Conservation (phyloP, 1,139 yeast genomes). For the Suhomyces wounanorum region DNA sequence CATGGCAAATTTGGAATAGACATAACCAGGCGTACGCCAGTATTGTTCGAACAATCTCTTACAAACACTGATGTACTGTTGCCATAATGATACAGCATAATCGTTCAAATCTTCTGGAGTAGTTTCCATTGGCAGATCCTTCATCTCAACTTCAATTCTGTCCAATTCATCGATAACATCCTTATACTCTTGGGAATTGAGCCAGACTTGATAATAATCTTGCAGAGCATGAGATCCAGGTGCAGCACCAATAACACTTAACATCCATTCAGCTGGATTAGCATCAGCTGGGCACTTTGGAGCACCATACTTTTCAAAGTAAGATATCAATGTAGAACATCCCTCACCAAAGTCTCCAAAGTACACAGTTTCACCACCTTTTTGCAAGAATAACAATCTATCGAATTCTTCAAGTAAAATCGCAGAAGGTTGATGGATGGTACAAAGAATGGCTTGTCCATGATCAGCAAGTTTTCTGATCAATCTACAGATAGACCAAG, state of each 20-base stretch:
- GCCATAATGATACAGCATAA: slow-evolving; percentile 48
- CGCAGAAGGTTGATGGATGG: slow-evolving; percentile 48
- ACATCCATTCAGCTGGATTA: slow-evolving; percentile 60
- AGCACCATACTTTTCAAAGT: slow-evolving; percentile 59
- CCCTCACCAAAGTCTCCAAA: slow-evolving; percentile 75
- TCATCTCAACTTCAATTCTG: slow-evolving; percentile 26
- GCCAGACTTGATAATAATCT: slow-evolving; percentile 38
- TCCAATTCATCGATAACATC: slow-evolving; percentile 27
- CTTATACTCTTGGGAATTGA: slow-evolving; percentile 29
- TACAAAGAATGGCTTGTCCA: slow-evolving; percentile 48
- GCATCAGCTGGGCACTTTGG: slow-evolving; percentile 45
- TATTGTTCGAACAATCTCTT: slow-evolving; percentile 60
- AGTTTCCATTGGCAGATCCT: slow-evolving; percentile 8
- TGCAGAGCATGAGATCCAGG: slow-evolving; percentile 38
- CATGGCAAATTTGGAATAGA: slow-evolving; percentile 65
- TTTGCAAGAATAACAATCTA: slow-evolving; percentile 48
- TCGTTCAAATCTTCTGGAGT: slow-evolving; percentile 28
- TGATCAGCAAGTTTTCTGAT: slow-evolving; percentile 44
- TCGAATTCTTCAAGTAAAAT: slow-evolving; percentile 65
- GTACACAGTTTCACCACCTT: slow-evolving; percentile 70
- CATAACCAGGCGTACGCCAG: slow-evolving; percentile 75
- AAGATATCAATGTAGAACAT: slow-evolving; percentile 49
- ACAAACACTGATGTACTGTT: slow-evolving; percentile 55
- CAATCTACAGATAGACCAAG: slow-evolving; percentile 46
- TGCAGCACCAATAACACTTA: slow-evolving; percentile 49